Base-by-base conservation (phyloP, 306 rosid genomes). In the Prunus dulcis region DNA sequence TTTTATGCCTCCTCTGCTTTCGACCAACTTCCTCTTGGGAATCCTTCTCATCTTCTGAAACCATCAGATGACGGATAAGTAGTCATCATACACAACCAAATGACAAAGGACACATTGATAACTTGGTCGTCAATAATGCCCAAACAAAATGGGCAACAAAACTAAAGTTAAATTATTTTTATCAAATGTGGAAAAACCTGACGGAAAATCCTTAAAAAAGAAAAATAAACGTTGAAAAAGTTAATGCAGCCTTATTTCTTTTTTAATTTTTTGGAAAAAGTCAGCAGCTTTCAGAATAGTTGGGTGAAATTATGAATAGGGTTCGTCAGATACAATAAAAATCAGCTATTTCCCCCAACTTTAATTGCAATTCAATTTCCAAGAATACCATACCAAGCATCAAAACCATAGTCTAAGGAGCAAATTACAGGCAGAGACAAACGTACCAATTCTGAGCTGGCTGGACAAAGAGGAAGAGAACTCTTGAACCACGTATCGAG, bases 21-120 rank as follows among this genome's bases (percentile, higher is more conserved):
- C 84, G 71, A 73, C 81, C 74, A 8, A 82, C 83, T 72, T 77
- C 83, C 75, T 69, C 80, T 63, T 51, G 55, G 45, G 80, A 87
- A 82, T 10, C 57, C 30, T 72, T 81, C 85, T 86, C 96, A 50
- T 87, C 98, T 38, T 89, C 96, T 94, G 91, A 84, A 79, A 72
- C 5, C 34, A 30, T 30, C 34, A 30, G 34, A 30, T 30, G 34
- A 30, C 34, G 34, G 34, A 30, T 30, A 30, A 3, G 5, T 30
- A 30, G 34, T 30, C 34, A 30, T 30, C 34, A 30, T 15, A 28
- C 43, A 49, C 55, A 78, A 63, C 20, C 52, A 60, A 71, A 20
- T n/a, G 22, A 25, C 9, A 30, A 5, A 61, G 14, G 9, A 50
- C 23, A 28, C 32, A 34, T 12, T 67, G 19, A 41, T 6, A 43